Conservation (phyloP, 805 yeast genomes). For the Nakazawaea holstii region DNA sequence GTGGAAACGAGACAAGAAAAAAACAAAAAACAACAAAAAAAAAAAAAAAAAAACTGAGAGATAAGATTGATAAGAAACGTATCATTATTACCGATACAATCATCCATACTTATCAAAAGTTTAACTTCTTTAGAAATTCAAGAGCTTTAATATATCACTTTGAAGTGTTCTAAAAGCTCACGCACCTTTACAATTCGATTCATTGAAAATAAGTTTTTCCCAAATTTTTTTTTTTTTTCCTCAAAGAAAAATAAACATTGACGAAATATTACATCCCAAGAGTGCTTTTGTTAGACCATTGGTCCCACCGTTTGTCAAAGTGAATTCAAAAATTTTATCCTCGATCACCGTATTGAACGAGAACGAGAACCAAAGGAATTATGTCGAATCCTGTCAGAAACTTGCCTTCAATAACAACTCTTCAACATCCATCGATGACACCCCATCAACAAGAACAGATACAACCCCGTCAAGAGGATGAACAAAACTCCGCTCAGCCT, state of each 20-base stretch:
- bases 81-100: too few species aligned
- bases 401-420: constrained; percentile 9
- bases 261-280: not conserved
- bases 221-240: not conserved
- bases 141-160: too few species aligned
- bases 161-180: too few species aligned
- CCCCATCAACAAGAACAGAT: not conserved
- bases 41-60: too few species aligned
- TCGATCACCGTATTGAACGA: too few species aligned
- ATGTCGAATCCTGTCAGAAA: constrained; percentile 8
- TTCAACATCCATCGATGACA: constrained; percentile 3
- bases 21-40: too few species aligned
- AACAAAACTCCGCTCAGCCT: not conserved
- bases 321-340: not conserved
- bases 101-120: too few species aligned
- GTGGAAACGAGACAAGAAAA: too few species aligned
- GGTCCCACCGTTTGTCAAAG: not conserved
- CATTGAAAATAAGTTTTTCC: too few species aligned
- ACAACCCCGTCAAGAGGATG: not conserved
- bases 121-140: too few species aligned
- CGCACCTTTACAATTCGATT: too few species aligned
- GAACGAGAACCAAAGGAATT: not conserved
- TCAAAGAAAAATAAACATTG: not conserved
- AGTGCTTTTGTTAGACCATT: too few species aligned
- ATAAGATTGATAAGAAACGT: constrained; percentile 7